Conservation (phyloP, 495 filamentous ascomycete species). For the Aspergillus ostianus region DNA sequence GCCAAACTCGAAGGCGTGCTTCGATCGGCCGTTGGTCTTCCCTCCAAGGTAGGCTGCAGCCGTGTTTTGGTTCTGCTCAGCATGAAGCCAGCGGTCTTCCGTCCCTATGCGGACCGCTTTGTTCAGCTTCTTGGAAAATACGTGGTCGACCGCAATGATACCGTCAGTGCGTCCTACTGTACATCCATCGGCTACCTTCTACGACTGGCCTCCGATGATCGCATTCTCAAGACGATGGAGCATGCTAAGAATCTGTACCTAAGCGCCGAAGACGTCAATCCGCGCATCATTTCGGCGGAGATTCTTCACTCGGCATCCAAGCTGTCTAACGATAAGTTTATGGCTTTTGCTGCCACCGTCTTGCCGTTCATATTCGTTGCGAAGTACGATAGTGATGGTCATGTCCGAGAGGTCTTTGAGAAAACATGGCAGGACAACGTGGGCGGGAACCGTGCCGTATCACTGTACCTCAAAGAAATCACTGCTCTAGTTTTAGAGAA, state of each 20-base stretch:
- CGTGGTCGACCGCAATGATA: constrained; percentile 85
- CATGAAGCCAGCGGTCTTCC: constrained; percentile 70
- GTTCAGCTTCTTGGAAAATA: constrained; percentile 74
- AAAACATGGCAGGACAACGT: constrained; percentile 90
- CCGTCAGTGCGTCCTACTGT: constrained; percentile 82
- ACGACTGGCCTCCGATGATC: constrained; percentile 67
- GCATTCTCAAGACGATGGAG: constrained; percentile 62
- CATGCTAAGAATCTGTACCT: constrained; percentile 75
- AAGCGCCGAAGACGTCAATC: constrained; percentile 68
- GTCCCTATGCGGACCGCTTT: constrained; percentile 73
- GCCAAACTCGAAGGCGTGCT: constrained; percentile 71
- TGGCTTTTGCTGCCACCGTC: constrained; percentile 65
- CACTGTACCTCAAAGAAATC: constrained; percentile 83
- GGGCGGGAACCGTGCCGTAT: constrained; percentile 75
- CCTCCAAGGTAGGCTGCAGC: constrained; percentile 86
- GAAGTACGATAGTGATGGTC: constrained; percentile 78
- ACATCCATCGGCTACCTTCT: constrained; percentile 82
- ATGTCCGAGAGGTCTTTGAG: constrained; percentile 69
- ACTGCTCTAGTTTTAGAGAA: constrained; percentile 61
- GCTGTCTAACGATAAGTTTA: constrained; percentile 84
- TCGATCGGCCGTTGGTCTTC: constrained; percentile 82
- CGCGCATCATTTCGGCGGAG: constrained; percentile 74
- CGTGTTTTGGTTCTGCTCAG: constrained; percentile 84
- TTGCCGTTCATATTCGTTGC: constrained; percentile 86
- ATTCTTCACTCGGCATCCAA: constrained; percentile 78